These are phyloP conservation scores for Endotrypanum monterogeii DNA, from an alignment of 208 protist genomes.

Conservation along the genomic window DNA sequence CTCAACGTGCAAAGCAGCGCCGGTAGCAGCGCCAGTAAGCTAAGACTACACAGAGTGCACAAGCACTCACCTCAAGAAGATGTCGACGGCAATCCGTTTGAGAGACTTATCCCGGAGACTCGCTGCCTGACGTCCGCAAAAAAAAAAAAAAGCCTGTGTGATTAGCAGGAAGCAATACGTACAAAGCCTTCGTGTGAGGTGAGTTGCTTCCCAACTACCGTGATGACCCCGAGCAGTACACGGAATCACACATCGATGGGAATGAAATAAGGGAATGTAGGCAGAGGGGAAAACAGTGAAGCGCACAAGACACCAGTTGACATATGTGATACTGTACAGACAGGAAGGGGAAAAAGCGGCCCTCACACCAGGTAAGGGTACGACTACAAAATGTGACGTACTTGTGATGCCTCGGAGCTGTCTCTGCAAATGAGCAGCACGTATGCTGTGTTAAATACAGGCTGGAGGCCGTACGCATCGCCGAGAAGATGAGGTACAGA, in stretches of 20 bases:
- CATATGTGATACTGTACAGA: neutral
- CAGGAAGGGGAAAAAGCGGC: neutral
- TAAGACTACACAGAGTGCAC: neutral
- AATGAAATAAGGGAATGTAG: neutral
- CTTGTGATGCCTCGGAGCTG: neutral
- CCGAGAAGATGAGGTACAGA: neutral
- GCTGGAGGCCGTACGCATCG: neutral
- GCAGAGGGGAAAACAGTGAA: neutral
- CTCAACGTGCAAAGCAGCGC: neutral
- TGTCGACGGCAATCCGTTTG: neutral
- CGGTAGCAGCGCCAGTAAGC: neutral
- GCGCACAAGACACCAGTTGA: neutral
- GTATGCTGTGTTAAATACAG: neutral
- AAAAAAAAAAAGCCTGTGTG: neutral
- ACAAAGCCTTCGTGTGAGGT: neutral
- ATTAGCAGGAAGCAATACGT: neutral
- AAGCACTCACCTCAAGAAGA: neutral
- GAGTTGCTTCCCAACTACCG: neutral
- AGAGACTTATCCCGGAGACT: neutral
- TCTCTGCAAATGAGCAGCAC: neutral
- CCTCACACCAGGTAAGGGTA: neutral
- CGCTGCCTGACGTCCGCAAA: neutral
- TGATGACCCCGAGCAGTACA: neutral
- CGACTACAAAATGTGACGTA: neutral
- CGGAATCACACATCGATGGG: neutral